Evolutionary conservation across 208 protist genomes (phyloP).

Genomic region (Crithidia acanthocephali): DNA sequence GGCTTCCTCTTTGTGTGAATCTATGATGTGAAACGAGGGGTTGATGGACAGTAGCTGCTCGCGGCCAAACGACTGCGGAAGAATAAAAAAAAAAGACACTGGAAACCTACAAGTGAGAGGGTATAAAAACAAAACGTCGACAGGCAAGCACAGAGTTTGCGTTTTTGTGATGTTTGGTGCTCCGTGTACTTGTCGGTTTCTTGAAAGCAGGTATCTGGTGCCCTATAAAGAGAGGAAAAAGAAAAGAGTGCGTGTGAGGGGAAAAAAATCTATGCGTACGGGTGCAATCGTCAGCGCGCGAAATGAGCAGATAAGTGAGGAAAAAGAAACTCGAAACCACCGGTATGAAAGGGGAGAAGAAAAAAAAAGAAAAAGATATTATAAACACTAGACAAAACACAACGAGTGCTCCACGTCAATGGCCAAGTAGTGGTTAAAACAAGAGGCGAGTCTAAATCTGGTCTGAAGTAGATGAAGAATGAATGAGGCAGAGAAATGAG

Average conservation of each 20-base stretch:
- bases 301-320: not conserved
- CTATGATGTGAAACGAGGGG: not conserved
- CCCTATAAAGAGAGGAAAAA: not conserved
- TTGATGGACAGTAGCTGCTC: not conserved
- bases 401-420: not conserved
- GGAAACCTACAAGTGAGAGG: no score
- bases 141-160: no score
- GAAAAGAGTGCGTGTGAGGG: not conserved
- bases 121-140: no score
- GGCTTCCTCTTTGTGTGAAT: not conserved
- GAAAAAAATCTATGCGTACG: constrained; percentile 12
- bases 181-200: not conserved
- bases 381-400: not conserved
- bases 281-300: not conserved
- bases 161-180: no score
- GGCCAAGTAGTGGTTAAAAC: not conserved
- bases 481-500: no score
- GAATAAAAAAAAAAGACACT: not conserved
- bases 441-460: not conserved
- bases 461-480: no score
- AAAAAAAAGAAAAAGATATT: not conserved
- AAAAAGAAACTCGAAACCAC: constrained; percentile 1
- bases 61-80: not conserved
- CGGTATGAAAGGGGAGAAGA: not conserved
- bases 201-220: not conserved